phyloP scores from a whole-genome alignment of 495 filamentous ascomycete species.

The Hypoxylon perforatum region DNA sequence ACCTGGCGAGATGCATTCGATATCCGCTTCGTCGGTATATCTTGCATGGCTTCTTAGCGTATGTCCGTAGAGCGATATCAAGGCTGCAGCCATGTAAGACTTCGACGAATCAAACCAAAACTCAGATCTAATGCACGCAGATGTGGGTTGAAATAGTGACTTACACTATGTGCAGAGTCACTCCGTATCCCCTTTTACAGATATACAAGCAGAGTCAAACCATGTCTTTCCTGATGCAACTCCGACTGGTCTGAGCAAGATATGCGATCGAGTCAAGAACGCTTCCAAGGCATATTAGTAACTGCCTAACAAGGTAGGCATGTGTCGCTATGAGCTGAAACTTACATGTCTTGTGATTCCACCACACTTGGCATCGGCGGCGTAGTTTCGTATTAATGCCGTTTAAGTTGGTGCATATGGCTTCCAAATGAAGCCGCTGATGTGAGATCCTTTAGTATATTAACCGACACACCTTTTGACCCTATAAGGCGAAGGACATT shows the following conservation, averaged over 20 bases:
- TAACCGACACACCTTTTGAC: constrained; percentile 23
- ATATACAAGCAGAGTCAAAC: background rate
- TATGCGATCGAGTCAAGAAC: too few species aligned
- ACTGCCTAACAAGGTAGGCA: background rate
- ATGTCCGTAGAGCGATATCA: background rate
- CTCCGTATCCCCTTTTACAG: too few species aligned
- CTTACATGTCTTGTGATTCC: constrained; percentile 14
- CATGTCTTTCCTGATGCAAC: constrained; percentile 1
- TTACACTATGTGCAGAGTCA: too few species aligned
- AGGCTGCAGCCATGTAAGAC: background rate
- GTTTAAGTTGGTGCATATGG: constrained; percentile 17
- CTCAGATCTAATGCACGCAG: too few species aligned
- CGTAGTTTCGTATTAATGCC: constrained; percentile 16
- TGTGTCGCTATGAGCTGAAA: constrained; percentile 15
- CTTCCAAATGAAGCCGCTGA: constrained; percentile 27
- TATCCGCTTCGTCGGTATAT: constrained; percentile 13
- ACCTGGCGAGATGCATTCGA: constrained; percentile 27
- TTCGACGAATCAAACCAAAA: too few species aligned
- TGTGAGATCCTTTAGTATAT: constrained; percentile 34
- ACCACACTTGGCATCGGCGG: background rate
- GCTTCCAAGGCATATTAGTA: background rate
- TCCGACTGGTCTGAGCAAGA: background rate
- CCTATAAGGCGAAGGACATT: constrained; percentile 16
- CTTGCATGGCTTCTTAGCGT: constrained; percentile 14
- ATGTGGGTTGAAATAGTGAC: too few species aligned